A percentile compares a stretch with the other conserved stretches of the same genome.
These are phyloP conservation scores for Rheum nobile DNA, from an alignment of 148 eudicot genomes.

Conservation along the genomic window DNA sequence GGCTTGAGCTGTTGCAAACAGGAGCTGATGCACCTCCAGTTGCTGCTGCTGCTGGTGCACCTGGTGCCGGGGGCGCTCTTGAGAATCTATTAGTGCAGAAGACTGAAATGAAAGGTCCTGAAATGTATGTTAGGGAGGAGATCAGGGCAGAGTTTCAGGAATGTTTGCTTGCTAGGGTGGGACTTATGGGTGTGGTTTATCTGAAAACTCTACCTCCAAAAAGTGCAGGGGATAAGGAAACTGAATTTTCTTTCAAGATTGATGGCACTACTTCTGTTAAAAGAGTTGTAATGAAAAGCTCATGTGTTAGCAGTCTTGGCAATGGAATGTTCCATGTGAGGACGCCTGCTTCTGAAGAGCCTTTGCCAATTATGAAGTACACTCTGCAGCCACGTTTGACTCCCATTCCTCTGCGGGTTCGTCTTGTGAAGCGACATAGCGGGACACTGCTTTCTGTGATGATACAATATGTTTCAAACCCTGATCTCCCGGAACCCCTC, in stretches of 20 bases:
- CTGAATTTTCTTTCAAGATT: conserved; percentile 81
- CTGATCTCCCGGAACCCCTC: conserved; percentile 63
- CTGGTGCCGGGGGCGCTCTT: conserved; percentile 39
- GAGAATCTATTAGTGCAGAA: conserved; percentile 62
- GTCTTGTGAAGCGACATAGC: conserved; percentile 74
- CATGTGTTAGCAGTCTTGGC: conserved; percentile 74
- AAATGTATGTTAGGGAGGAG: conserved; percentile 72
- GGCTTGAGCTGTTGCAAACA: conserved; percentile 76
- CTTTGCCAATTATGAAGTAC: conserved; percentile 69
- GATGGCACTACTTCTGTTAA: conserved; percentile 59
- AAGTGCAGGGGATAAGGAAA: conserved; percentile 60
- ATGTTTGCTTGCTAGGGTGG: conserved; percentile 80
- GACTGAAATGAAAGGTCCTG: conserved; percentile 87
- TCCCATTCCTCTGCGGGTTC: conserved; percentile 74
- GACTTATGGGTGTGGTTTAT: conserved; percentile 69
- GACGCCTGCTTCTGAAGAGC: conserved; percentile 55
- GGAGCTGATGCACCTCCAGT: conserved; percentile 42
- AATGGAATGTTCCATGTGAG: conserved; percentile 84
- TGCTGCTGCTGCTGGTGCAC: conserved; percentile 20
- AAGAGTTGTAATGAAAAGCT: conserved; percentile 54
- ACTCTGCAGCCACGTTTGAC: conserved; percentile 66
- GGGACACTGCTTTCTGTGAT: conserved; percentile 86
- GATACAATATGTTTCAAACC: conserved; percentile 84
- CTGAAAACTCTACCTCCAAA: conserved; percentile 68
- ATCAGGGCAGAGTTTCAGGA: conserved; percentile 81